Evolutionary conservation across 352 stramenopile species (phyloP), one percentile per base, ranked within the genome.

Genomic region (Pythium plurisporium): DNA sequence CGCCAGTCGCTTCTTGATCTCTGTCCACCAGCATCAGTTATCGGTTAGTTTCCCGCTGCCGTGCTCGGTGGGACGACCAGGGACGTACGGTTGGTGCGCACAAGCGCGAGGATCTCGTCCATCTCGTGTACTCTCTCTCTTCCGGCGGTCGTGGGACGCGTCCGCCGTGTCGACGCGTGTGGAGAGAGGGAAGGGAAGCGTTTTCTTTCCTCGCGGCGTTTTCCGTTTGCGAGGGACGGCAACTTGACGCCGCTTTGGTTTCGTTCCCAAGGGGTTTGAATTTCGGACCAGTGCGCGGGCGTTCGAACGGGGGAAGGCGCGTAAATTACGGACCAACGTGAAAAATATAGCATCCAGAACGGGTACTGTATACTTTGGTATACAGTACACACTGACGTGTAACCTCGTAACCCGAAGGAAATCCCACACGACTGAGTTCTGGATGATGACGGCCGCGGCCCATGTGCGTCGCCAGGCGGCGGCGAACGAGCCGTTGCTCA

Each of bases 1-100:
- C 37, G 72, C 67, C 20, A 93, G 70, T 25, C 85, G 80, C 70
- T 87, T 90, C 64, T 94, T 94, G 57, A 85, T 90, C 55, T 85
- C 84, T 94, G 36, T 17, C 25, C 25, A 20, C 10, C 51, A 53
- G 31, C 17, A 19, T 45, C 38, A 27, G 38, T 45, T 45, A 14
- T 17, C 19, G 5, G n/a, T 4, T 45, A n/a, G 5, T 7, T 26
- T 45, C 12, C 2, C 3, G 10, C n/a, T 44, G 12, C n/a, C 37
- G 8, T 5, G 14, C 19, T 11, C 37, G 5, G 8, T 15, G 12
- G 19, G 43, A 19, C 12, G 40, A 27, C 15, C 26, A 1, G 17
- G 23, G 27, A 66, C 59, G 58, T 51, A 91, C 81, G 75, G 45
- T 74, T 57, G 53, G 78, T 83, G 54, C 76, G 65, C 26, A 91